Percentiles rank a stretch among this genome's conserved stretches.
Evolutionary conservation across 176 grass and related monocot genomes (phyloP).

Genomic region (Microstegium vimineum): DNA sequence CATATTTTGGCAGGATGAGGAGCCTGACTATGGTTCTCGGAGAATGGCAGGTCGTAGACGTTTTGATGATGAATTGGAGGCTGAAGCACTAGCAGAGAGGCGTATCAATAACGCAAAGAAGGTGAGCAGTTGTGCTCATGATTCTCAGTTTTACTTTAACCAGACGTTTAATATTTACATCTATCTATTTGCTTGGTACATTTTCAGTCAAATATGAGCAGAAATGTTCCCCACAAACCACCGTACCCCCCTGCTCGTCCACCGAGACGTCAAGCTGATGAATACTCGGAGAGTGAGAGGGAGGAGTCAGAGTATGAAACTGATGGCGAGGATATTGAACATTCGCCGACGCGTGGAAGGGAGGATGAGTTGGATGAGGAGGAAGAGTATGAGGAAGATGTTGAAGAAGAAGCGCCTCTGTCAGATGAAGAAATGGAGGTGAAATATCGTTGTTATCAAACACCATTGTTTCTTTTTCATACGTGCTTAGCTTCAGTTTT

Average conservation of each 20-base stretch:
- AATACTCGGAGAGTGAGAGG: conserved; percentile 73
- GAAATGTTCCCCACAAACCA: conserved; percentile 50
- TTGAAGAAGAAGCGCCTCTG: conserved; percentile 54
- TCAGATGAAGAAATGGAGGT: conserved; percentile 84
- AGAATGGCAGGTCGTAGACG: conserved; percentile 45
- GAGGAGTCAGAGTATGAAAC: conserved; percentile 95
- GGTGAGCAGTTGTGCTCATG: conserved; percentile 30
- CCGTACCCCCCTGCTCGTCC: conserved; percentile 47
- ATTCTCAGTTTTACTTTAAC: not conserved
- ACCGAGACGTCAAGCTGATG: conserved; percentile 46
- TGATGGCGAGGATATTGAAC: conserved; percentile 78
- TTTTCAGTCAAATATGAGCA: conserved; percentile 61
- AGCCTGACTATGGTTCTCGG: conserved; percentile 66
- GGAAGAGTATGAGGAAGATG: conserved; percentile 83
- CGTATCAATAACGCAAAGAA: conserved; percentile 67
- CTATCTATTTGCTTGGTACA: conserved; percentile 22
- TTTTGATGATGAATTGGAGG: conserved; percentile 78
- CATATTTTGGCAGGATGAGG: conserved; percentile 64
- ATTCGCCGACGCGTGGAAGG: conserved; percentile 57
- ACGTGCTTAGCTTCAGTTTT: not conserved
- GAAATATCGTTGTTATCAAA: conserved; percentile 8
- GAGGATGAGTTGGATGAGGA: conserved; percentile 78
- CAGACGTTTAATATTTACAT: not conserved
- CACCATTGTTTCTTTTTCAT: not conserved
- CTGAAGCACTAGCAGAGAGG: conserved; percentile 68